Evolutionary conservation across 345 rosid species (phyloP).

Genomic region (Pseudoturritis turrita): DNA sequence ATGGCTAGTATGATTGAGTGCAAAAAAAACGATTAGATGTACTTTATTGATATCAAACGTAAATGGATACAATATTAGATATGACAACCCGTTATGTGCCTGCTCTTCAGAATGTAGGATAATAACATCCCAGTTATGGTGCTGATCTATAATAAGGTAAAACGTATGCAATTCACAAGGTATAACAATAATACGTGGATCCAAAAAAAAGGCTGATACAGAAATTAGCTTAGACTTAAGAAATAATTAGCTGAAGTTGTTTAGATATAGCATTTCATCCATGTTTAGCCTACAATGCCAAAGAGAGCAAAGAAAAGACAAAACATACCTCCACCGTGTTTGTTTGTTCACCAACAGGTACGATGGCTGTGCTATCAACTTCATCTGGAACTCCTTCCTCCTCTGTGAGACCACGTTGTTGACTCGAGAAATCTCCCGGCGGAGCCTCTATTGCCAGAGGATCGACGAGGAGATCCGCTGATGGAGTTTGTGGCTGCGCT

Average conservation of each 20-base stretch:
- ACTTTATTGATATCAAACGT: background rate
- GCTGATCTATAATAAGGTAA: too few species aligned
- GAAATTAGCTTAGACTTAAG: too few species aligned
- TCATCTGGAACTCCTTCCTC: slow-evolving; percentile 45
- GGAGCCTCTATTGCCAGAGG: slow-evolving; percentile 91
- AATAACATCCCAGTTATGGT: too few species aligned
- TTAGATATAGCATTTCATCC: background rate
- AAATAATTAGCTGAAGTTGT: too few species aligned
- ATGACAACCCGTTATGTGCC: background rate
- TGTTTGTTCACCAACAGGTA: slow-evolving; percentile 62
- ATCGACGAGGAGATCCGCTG: slow-evolving; percentile 73
- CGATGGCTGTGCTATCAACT: slow-evolving; percentile 71
- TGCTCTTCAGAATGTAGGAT: background rate
- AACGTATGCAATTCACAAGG: background rate
- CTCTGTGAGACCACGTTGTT: slow-evolving; percentile 40
- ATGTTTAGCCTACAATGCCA: background rate
- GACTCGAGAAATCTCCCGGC: slow-evolving; percentile 47
- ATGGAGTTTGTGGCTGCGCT: slow-evolving; percentile 51
- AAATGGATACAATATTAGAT: background rate
- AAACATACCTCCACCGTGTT: slow-evolving; percentile 65
- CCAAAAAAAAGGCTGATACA: slow-evolving; percentile 11
- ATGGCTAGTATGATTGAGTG: background rate
- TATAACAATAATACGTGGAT: slow-evolving; percentile 16
- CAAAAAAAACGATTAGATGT: background rate
- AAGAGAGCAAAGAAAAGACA: background rate